Conservation (phyloP, 139 green algal species). For the Coelastrella sp. region DNA sequence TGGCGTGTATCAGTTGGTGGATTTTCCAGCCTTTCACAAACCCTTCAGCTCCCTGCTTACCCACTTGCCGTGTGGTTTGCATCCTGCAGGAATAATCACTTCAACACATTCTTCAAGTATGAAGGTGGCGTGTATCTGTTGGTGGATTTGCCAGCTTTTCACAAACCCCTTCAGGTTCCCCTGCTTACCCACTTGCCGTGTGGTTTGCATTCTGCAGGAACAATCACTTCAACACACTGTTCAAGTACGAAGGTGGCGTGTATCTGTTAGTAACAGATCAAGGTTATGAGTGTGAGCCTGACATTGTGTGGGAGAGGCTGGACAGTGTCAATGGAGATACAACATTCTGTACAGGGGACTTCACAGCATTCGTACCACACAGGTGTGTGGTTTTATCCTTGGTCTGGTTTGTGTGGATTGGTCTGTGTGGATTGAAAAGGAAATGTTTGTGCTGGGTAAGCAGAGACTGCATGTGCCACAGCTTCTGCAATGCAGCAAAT, state of each 20-base stretch:
- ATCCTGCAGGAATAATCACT: conserved; percentile 93
- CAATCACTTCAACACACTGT: conserved; percentile 95
- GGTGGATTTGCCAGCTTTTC: conserved; percentile 45
- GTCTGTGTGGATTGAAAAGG: no score
- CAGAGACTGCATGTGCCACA: no score
- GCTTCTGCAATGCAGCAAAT: no score
- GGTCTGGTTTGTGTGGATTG: neutral
- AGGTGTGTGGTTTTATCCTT: neutral
- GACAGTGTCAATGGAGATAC: conserved; percentile 80
- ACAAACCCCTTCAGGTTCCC: neutral
- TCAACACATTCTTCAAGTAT: conserved; percentile 89
- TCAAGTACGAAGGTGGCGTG: conserved; percentile 80
- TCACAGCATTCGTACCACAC: conserved; percentile 44
- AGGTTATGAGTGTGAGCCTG: conserved; percentile 58
- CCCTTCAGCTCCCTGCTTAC: neutral
- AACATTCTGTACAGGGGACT: conserved; percentile 63
- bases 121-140: conserved; percentile 79
- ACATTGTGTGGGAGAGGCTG: conserved; percentile 96
- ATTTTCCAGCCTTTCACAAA: no score
- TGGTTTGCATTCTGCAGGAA: conserved; percentile 70
- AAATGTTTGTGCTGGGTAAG: no score
- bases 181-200: neutral
- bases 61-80: neutral
- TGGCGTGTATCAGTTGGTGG: conserved; percentile 88
- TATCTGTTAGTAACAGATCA: conserved; percentile 95